Percentiles rank a stretch among this genome's conserved stretches.
Evolutionary conservation across 2,329 filamentous ascomycete species (phyloP).

Genomic region (Diaporthe aspalathi): DNA sequence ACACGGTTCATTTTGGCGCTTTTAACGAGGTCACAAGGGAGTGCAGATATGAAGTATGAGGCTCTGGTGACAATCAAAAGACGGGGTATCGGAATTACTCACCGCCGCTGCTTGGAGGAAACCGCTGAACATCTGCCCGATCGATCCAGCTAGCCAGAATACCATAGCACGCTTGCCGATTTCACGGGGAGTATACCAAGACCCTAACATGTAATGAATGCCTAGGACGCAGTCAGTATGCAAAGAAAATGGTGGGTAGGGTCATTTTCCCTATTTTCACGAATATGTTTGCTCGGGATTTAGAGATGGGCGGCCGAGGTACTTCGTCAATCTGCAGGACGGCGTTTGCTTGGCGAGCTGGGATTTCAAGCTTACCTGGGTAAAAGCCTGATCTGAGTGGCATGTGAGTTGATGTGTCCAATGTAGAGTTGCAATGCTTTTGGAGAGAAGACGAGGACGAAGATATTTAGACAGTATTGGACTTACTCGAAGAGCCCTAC

Average conservation of each 20-base stretch:
- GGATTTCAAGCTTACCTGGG: conserved; percentile 36
- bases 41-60: too few relatives aligned
- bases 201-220: conserved; percentile 57
- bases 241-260: too few relatives aligned
- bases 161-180: conserved; percentile 72
- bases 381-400: conserved; percentile 32
- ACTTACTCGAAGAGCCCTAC: conserved; percentile 47
- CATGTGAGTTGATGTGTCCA: neutral
- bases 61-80: neutral
- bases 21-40: neutral
- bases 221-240: neutral
- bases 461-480: conserved; percentile 13
- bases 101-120: conserved; percentile 62
- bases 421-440: too few relatives aligned
- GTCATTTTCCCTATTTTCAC: neutral
- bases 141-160: conserved; percentile 70
- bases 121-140: conserved; percentile 70
- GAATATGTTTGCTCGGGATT: too few relatives aligned
- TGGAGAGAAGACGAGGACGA: neutral
- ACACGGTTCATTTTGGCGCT: neutral
- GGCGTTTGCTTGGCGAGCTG: neutral
- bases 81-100: neutral
- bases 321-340: too few relatives aligned
- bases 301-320: neutral
- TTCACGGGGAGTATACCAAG: conserved; percentile 71